Conservation (phyloP, 805 yeast genomes). For the Saccharomycopsis amapae region DNA sequence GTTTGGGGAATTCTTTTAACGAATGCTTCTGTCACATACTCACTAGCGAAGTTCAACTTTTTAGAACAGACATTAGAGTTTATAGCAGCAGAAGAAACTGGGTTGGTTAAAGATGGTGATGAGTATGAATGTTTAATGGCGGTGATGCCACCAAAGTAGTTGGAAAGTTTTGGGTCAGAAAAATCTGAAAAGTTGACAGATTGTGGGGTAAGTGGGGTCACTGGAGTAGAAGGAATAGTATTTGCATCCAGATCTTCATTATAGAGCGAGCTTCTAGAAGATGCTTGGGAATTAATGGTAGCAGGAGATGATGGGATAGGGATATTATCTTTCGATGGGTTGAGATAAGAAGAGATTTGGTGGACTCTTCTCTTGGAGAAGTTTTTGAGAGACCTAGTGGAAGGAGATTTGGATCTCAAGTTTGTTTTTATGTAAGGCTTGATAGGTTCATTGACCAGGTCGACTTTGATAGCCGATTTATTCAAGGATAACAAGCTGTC, state of each 20-base stretch:
- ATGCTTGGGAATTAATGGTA: slow-evolving; percentile 10
- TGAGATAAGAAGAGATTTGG: slow-evolving; percentile 12
- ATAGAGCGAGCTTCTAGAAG: slow-evolving; percentile 11
- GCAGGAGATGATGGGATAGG: background rate
- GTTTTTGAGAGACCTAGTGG: slow-evolving; percentile 8
- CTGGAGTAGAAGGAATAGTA: background rate
- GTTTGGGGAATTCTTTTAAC: background rate
- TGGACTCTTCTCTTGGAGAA: slow-evolving; percentile 17
- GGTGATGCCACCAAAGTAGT: slow-evolving; percentile 6
- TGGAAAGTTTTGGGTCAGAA: background rate
- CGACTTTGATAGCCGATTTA: slow-evolving; percentile 18
- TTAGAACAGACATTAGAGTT: slow-evolving; percentile 1
- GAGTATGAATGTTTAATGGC: no score
- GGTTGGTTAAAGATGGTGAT: slow-evolving; percentile 1
- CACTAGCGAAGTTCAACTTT: slow-evolving; percentile 4
- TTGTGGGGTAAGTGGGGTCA: slow-evolving; percentile 10
- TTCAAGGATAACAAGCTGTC: slow-evolving; percentile 19
- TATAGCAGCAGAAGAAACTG: background rate
- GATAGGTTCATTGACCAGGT: background rate
- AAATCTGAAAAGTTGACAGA: slow-evolving; percentile 1
- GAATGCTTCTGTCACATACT: background rate
- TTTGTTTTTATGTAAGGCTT: background rate
- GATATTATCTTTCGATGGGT: slow-evolving; percentile 9
- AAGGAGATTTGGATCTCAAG: slow-evolving; percentile 3
- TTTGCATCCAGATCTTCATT: slow-evolving; percentile 6